Percentiles rank a stretch among this genome's conserved stretches.
Conservation (phyloP, 2,329 filamentous ascomycete species). For the Lasiodiplodia gonubiensis region DNA sequence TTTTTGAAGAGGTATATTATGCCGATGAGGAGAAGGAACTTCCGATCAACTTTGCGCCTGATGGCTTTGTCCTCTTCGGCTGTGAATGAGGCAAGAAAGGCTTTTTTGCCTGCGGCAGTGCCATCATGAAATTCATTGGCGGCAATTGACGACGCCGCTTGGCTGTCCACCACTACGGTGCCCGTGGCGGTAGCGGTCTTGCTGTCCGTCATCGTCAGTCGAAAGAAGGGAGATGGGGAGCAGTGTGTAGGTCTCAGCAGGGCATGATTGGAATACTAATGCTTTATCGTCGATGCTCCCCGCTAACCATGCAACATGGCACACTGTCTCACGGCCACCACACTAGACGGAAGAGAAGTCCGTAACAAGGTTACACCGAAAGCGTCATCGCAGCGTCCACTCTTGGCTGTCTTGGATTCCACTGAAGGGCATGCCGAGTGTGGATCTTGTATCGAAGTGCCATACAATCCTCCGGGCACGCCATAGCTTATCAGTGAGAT, state of each 20-base stretch:
- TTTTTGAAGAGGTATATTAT: slow-evolving; percentile 38
- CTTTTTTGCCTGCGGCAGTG: slow-evolving; percentile 32
- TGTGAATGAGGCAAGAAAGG: slow-evolving; percentile 35
- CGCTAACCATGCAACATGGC: neutral
- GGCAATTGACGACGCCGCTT: neutral
- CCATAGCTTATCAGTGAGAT: slow-evolving; percentile 15
- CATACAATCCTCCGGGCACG: slow-evolving; percentile 4
- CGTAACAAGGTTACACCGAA: slow-evolving; percentile 9
- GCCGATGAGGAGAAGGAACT: slow-evolving; percentile 35
- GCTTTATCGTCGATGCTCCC: neutral
- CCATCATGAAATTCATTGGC: slow-evolving; percentile 22
- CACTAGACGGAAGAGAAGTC: slow-evolving; percentile 5
- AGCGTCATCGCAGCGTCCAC: neutral
- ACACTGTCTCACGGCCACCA: neutral
- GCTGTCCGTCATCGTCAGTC: neutral
- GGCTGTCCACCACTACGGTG: slow-evolving; percentile 1
- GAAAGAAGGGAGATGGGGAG: neutral
- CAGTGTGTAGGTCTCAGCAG: neutral
- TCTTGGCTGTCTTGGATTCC: slow-evolving; percentile 1
- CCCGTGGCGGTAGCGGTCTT: neutral
- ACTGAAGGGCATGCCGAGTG: neutral
- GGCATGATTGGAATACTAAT: neutral
- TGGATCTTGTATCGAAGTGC: slow-evolving; percentile 6
- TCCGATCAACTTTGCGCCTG: slow-evolving; percentile 36
- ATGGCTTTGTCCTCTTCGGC: slow-evolving; percentile 36